Evolutionary conservation across 2,329 filamentous ascomycete genomes (phyloP), one percentile per base, ranked within the genome.

Genomic region (Aspergillus carbonarius): DNA sequence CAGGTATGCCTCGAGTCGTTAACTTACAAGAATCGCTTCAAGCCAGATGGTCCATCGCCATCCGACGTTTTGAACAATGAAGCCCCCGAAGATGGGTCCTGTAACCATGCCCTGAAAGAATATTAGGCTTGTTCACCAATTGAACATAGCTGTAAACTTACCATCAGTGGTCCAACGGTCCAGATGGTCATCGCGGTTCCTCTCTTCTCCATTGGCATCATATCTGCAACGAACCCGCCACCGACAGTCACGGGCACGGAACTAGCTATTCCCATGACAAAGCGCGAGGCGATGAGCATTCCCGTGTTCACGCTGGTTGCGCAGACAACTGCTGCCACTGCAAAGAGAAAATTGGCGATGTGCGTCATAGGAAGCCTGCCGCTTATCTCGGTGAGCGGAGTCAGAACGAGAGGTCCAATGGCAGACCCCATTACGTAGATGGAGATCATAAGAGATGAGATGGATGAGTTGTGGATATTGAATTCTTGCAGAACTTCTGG

Each of bases 371-470:
- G 72, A 3, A 83, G 71, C 3, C 87, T 79, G 0, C 87, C 87
- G 66, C 86, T 88, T 58, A 89, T 83, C 69, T 89, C 87, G 2
- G 80, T 84, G 37, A 86, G 66, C 0, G 84, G 84, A 2, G 83
- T 82, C 3, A 87, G 67, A 51, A 85, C 76, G 4, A 87, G 70
- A 2, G 84, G 84, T 0, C 84, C 84, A 23, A 86, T 71, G 12
- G 79, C 81, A 57, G 84, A 85, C 0, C 83, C 83, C 1, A 87
- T 73, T 15, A 87, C 73, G 69, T 85, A 87, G 60, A 88, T 84
- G 63, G 80, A 83, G 48, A 85, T 82, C 18, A 82, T 78, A 64
- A 85, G 78, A 37, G 82, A 72, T 13, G 71, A 78, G 3, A 80
- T 61, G 2, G 78, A 78, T 5, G 67, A 58, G 58, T 76, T 73